phyloP scores from a whole-genome alignment of 768 basidiomycete species.

The Auriscalpium vulgare region DNA sequence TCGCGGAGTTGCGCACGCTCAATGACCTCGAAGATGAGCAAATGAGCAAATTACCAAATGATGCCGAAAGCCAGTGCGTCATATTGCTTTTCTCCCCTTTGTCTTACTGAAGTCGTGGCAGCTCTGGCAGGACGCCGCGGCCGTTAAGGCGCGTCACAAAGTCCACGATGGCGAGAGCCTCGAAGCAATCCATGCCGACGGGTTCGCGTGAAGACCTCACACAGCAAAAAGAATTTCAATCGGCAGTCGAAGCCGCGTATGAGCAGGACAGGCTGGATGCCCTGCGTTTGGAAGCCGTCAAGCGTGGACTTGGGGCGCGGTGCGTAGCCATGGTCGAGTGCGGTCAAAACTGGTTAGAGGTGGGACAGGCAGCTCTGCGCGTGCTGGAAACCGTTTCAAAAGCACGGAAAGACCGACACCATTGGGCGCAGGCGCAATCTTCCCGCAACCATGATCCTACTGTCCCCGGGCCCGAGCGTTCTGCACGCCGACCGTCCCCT shows the following conservation, averaged over 20 bases:
- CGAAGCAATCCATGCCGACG: not conserved
- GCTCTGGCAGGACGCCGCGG: conserved; percentile 50
- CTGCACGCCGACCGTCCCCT: too few relatives aligned
- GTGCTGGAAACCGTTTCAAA: conserved; percentile 22
- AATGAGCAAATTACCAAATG: conserved; percentile 47
- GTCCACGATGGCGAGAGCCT: not conserved
- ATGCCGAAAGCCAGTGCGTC: conserved; percentile 66
- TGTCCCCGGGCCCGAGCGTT: too few relatives aligned
- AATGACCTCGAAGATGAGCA: conserved; percentile 68
- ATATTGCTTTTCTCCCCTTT: not conserved
- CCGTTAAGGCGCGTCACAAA: conserved; percentile 65
- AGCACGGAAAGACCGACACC: not conserved
- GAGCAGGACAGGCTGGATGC: conserved; percentile 57
- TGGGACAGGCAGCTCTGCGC: conserved; percentile 52
- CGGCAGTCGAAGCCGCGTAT: conserved; percentile 58
- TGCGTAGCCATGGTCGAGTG: conserved; percentile 61
- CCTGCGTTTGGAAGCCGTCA: conserved; percentile 40
- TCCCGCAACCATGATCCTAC: too few relatives aligned
- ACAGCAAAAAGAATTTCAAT: conserved; percentile 71
- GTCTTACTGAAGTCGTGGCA: not conserved
- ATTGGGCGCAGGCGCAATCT: too few relatives aligned
- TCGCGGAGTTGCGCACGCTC: conserved; percentile 46
- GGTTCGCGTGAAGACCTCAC: conserved; percentile 39
- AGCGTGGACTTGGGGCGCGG: conserved; percentile 51
- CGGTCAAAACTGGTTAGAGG: conserved; percentile 55